Base-by-base conservation (phyloP, 1,139 yeast genomes). In the Meyerozyma carpophila region DNA sequence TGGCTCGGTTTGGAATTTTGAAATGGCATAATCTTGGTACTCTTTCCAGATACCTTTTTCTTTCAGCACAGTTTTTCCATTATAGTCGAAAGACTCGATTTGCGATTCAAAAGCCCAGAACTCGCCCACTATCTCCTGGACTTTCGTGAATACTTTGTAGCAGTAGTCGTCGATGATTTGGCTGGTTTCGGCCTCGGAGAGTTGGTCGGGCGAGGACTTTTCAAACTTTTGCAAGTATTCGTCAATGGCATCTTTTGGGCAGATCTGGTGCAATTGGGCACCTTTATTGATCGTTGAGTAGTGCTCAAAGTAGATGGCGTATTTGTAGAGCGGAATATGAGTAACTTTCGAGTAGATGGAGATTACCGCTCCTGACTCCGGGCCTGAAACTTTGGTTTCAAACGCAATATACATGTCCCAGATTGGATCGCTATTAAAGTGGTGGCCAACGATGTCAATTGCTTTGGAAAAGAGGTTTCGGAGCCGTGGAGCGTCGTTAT, bases 331-430 rank as follows among this genome's bases (percentile, higher is more conserved):
- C 0, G 94, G 93, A 2, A 82, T 64, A 14, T 55, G 57, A 7
- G 79, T 63, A 8, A 82, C 63, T 42, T 65, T 63, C 34, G 70
- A 52, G 47, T 80, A 72, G 2, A 79, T 54, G 6, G 53, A 49
- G 5, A 73, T 53, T 7, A 75, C 57, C 26, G 37, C 40, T 3
- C 21, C 32, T 3, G 53, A 47, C 8, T 28, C 27, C 13, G 56
- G 58, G 32, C 53, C 52, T 13, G 57, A 55, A 4, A 53, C 41
- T 14, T 54, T 49, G 3, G 62, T 54, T 47, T 75, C 79, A 63
- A 75, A 79, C 20, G 69, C 78, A 28, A 84, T 61, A 43, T 73
- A 75, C 47, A 72, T 68, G 58, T 84, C 88, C 93, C 93, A 85
- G 31, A 84, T 58, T 0, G 76, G 66, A 55, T 82, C 84, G 1